Percentiles rank a stretch among this genome's conserved stretches.
Evolutionary conservation across 176 grass and related monocot species (phyloP).

Genomic region (Ananas comosus): DNA sequence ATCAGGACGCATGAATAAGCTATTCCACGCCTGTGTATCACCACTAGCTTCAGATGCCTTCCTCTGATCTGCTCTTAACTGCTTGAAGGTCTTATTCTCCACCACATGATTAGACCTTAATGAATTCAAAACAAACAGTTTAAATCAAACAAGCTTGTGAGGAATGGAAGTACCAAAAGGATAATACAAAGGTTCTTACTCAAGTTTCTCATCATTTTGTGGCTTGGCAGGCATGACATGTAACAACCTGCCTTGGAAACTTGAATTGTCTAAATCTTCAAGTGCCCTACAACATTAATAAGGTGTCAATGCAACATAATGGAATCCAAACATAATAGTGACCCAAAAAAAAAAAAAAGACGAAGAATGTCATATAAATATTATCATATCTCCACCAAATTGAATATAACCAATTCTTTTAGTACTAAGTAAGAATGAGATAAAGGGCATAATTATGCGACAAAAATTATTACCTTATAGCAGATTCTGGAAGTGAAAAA

Average conservation of each 20-base stretch:
- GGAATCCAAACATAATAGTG: not conserved
- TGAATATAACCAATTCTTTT: not conserved
- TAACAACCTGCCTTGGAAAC: conserved; percentile 80
- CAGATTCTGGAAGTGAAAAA: conserved; percentile 79
- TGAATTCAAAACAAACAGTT: conserved; percentile 2
- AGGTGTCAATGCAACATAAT: not conserved
- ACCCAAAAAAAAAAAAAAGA: not conserved
- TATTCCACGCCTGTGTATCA: conserved; percentile 89
- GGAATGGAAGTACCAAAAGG: conserved; percentile 2
- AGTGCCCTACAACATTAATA: conserved; percentile 49
- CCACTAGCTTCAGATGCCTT: conserved; percentile 78
- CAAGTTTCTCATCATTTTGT: conserved; percentile 52
- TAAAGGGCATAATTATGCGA: conserved; percentile 11
- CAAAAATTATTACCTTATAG: conserved; percentile 50
- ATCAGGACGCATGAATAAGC: conserved; percentile 81
- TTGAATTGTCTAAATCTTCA: conserved; percentile 92
- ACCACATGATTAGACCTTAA: conserved; percentile 44
- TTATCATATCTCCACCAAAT: not conserved
- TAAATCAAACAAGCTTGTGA: not conserved
- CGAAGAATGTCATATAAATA: not conserved
- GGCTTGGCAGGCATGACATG: conserved; percentile 80
- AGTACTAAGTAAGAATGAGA: not conserved
- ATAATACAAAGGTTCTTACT: conserved; percentile 44
- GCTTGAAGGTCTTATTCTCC: conserved; percentile 75
- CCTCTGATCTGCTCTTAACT: conserved; percentile 64